Base-by-base conservation (phyloP, 345 rosid species). In the Clarkia xantiana region DNA sequence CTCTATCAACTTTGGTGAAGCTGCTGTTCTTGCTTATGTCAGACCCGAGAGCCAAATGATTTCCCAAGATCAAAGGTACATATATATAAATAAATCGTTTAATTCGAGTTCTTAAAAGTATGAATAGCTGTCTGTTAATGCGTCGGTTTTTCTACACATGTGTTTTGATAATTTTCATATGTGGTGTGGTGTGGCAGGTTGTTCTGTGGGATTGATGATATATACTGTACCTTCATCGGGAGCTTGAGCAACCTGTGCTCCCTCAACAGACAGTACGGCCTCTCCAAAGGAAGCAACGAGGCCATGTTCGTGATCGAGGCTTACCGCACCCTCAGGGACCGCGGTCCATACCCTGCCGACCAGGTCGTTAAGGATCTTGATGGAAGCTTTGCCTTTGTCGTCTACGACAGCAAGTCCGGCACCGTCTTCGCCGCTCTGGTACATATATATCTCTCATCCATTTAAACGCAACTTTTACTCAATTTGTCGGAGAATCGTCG, bases 271-370 rank as follows among this genome's bases (percentile, higher is more conserved):
- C 94, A 84, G 23, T 91, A 91, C 52, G 98, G 98, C 9, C 66
- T 86, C 2, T 56, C 82, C 4, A 91, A 79, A 70, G 71, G 74
- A 36, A 54, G 71, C n/a, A 72, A 78, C 18, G 96, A 91, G 56
- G 96, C 98, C 0, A 63, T 75, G 86, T 66, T 86, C 49, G 77
- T 86, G 45, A 81, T 80, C 23, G 94, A 86, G 71, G 94, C 94
- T 1, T 91, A 91, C 25, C 61, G 81, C 44, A 91, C 98, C 0
- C 76, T 91, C 1, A 70, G 98, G 45, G 96, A 91, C 62, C 70
- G 98, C 18, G 96, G 98, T 42, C 98, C 96, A 0, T 91, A 83
- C 62, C 98, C 98, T 0, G 90, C 96, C 17, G 87, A 86, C 59
- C 83, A 91, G 64, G 94, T 91, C 16, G 81, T 91, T 9, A 76